Conservation (phyloP, 441 rosid genomes). For the California macrophylla region DNA sequence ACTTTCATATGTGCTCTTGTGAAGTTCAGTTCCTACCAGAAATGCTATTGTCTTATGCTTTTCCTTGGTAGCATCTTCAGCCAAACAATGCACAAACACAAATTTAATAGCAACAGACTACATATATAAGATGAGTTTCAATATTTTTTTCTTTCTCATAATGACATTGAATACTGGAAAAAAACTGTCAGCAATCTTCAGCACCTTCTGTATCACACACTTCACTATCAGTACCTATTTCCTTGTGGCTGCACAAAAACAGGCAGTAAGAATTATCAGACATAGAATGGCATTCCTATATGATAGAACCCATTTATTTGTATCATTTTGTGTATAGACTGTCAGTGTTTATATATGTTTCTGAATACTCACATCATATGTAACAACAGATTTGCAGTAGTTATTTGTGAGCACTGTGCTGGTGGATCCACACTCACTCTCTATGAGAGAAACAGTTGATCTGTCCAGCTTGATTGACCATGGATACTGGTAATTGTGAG, state of each 20-base stretch:
- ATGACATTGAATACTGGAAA: not conserved
- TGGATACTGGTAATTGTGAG: constrained; percentile 47
- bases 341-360: not conserved
- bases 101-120: not conserved
- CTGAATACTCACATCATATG: constrained; percentile 29
- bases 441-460: constrained; percentile 52
- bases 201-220: not conserved
- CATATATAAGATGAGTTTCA: not conserved
- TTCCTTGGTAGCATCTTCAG: not conserved
- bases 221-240: not conserved
- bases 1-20: not conserved
- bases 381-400: constrained; percentile 47
- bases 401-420: constrained; percentile 69
- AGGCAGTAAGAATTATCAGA: not conserved
- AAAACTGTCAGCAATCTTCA: not conserved
- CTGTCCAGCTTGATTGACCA: constrained; percentile 76
- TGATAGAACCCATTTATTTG: not conserved
- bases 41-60: not conserved
- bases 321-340: not conserved
- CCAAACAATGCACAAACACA: not conserved
- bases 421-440: constrained; percentile 73
- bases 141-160: not conserved
- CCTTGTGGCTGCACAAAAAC: not conserved
- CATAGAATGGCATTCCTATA: not conserved
- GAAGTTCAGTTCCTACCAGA: not conserved